A percentile compares a stretch with the other conserved stretches of the same genome.
Evolutionary conservation across 139 green algal genomes (phyloP).

Genomic region (Pseudopediastrum boryanum): DNA sequence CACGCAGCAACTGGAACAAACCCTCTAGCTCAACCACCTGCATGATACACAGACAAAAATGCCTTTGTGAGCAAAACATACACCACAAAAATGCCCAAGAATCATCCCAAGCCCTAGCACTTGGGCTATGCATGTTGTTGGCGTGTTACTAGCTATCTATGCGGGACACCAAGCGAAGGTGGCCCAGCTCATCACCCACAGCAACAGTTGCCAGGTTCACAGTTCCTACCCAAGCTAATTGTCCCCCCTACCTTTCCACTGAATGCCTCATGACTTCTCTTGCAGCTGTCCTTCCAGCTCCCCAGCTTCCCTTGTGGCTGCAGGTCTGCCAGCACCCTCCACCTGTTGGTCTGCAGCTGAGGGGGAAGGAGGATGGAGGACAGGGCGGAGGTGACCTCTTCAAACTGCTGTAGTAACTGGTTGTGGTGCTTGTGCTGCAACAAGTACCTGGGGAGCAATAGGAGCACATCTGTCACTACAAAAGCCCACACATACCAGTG

Average conservation of each 20-base stretch:
- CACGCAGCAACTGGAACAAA: conserved; percentile 68
- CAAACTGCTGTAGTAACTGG: conserved; percentile 74
- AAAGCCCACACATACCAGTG: no score
- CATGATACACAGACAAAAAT: neutral
- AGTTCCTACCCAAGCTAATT: no score
- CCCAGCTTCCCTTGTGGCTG: conserved; percentile 52
- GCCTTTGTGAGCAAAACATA: neutral
- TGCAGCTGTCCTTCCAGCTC: conserved; percentile 68
- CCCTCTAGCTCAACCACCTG: conserved; percentile 74
- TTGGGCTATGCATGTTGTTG: no score
- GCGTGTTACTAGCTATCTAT: no score
- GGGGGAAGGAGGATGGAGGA: conserved; percentile 60
- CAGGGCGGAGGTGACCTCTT: conserved; percentile 74
- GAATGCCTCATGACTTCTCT: conserved; percentile 64
- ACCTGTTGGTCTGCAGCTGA: conserved; percentile 38
- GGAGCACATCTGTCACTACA: no score
- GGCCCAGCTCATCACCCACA: no score
- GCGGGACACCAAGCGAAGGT: no score
- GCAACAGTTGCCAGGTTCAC: no score
- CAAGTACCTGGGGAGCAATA: conserved; percentile 61
- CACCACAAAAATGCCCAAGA: no score
- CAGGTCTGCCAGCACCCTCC: conserved; percentile 30
- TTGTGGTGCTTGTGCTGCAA: conserved; percentile 57
- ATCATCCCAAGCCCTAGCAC: no score
- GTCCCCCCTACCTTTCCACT: conserved; percentile 64